These are phyloP conservation scores for Fusarium tanahbumbuense DNA, from an alignment of 2,329 filamentous ascomycete species.

Conservation along the genomic window DNA sequence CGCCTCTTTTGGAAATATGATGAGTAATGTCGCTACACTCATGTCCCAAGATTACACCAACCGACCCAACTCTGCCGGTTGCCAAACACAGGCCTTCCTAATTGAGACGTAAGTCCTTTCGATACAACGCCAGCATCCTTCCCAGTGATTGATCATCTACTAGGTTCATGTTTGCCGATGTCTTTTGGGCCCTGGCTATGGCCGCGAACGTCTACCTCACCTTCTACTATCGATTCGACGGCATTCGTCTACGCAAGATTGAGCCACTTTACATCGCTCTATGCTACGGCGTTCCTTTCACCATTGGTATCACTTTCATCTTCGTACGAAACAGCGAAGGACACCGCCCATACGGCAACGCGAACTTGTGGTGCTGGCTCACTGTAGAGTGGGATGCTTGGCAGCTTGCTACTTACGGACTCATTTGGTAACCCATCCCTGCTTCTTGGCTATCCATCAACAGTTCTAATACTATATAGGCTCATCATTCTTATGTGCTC, in stretches of 20 bases:
- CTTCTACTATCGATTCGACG: conserved; percentile 16
- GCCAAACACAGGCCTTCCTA: conserved; percentile 15
- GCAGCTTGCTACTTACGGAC: conserved; percentile 22
- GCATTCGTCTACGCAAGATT: not conserved
- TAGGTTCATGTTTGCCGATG: conserved; percentile 23
- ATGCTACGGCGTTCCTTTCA: conserved; percentile 12
- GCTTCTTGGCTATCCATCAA: not conserved
- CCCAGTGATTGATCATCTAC: too few relatives aligned
- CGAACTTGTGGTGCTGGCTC: conserved; percentile 22
- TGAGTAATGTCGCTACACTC: conserved; percentile 21
- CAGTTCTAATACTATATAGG: conserved; percentile 1
- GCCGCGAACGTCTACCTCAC: conserved; percentile 14
- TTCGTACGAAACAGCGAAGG: conserved; percentile 4
- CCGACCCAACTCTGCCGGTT: conserved; percentile 2
- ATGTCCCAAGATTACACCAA: not conserved
- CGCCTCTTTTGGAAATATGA: conserved; percentile 20
- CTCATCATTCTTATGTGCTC: conserved; percentile 1
- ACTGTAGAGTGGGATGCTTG: conserved; percentile 21
- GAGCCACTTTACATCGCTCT: conserved; percentile 10
- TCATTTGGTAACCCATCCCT: conserved; percentile 9
- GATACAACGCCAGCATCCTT: too few relatives aligned
- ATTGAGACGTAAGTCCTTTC: conserved; percentile 7
- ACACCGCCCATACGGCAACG: conserved; percentile 2
- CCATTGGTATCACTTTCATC: not conserved
- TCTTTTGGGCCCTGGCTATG: conserved; percentile 22